These are phyloP conservation scores for Ogataea polymorpha DNA, from an alignment of 805 yeast species.

Conservation along the genomic window DNA sequence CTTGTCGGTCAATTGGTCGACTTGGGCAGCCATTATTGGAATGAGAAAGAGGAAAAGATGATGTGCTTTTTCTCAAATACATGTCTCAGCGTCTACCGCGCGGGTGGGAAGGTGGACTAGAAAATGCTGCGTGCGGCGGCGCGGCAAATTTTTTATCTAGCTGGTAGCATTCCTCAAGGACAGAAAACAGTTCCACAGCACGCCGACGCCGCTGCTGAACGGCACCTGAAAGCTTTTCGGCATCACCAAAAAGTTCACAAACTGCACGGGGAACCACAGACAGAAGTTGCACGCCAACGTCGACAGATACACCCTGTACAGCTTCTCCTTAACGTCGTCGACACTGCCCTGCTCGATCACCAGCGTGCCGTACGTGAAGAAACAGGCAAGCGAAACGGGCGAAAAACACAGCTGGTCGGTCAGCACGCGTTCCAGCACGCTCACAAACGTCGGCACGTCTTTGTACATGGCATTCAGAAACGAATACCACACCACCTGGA, in stretches of 20 bases:
- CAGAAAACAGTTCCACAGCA: constrained; percentile 90
- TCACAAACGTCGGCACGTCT: constrained; percentile 78
- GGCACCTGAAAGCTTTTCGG: constrained; percentile 83
- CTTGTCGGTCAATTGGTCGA: constrained; percentile 10
- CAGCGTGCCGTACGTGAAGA: constrained; percentile 80
- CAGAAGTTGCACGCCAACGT: constrained; percentile 66
- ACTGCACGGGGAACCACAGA: constrained; percentile 83
- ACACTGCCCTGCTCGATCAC: constrained; percentile 73
- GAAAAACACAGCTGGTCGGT: constrained; percentile 90
- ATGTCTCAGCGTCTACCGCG: constrained; percentile 8
- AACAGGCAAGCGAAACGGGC: constrained; percentile 76
- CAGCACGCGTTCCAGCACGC: constrained; percentile 79
- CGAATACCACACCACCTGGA: constrained; percentile 87
- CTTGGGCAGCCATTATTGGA: constrained; percentile 13
- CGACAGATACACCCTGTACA: constrained; percentile 61
- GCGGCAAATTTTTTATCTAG: constrained; percentile 3
- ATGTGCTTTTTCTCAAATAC: not conserved
- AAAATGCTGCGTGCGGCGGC: constrained; percentile 8
- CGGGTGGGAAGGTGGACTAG: not conserved
- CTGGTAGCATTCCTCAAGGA: constrained; percentile 67
- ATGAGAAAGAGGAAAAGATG: constrained; percentile 2
- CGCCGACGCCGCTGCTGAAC: constrained; percentile 80
- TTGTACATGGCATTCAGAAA: constrained; percentile 74
- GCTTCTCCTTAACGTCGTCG: constrained; percentile 60
- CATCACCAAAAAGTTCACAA: constrained; percentile 66